Conservation (phyloP, 1,284 basidiomycete species). For the Pseudozyma tsukubaensis region DNA sequence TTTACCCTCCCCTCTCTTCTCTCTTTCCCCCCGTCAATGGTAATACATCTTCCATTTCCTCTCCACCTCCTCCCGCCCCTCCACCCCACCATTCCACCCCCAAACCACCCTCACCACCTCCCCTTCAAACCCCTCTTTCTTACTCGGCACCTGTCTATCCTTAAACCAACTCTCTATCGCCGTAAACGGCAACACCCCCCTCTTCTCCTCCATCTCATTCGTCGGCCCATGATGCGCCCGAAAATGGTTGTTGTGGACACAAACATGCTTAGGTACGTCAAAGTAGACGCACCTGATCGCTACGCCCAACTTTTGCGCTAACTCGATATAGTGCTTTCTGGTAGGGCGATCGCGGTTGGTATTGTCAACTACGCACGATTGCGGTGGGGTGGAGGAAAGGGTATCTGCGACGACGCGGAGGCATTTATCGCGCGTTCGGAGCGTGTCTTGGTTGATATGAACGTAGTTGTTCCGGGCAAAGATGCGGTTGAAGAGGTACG, state of each 20-base stretch:
- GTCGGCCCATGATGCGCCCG: slow-evolving; percentile 29
- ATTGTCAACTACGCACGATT: slow-evolving; percentile 58
- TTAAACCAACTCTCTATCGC: slow-evolving; percentile 45
- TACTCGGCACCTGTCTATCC: slow-evolving; percentile 24
- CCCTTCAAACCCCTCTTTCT: slow-evolving; percentile 39
- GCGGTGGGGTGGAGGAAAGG: slow-evolving; percentile 70
- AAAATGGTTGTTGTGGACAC: slow-evolving; percentile 51
- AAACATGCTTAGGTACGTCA: slow-evolving; percentile 26
- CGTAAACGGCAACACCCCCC: slow-evolving; percentile 22
- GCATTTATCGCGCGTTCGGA: slow-evolving; percentile 81
- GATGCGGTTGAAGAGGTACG: slow-evolving; percentile 79
- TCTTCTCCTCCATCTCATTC: slow-evolving; percentile 5
- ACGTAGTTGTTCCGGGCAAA: slow-evolving; percentile 79
- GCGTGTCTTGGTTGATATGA: slow-evolving; percentile 70
- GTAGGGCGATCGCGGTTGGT: slow-evolving; percentile 54
- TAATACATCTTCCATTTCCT: slow-evolving; percentile 40
- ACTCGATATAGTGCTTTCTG: slow-evolving; percentile 46
- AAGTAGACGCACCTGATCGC: slow-evolving; percentile 46
- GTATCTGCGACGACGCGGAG: slow-evolving; percentile 75
- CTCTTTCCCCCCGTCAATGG: slow-evolving; percentile 12
- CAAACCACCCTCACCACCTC: slow-evolving; percentile 27
- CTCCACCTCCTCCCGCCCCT: slow-evolving; percentile 12
- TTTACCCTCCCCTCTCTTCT: background rate
- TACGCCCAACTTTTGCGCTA: slow-evolving; percentile 19
- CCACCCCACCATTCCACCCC: slow-evolving; percentile 28